Conservation (phyloP, 192 early-diverging fungal genomes). For the Rhizophagus clarus region DNA sequence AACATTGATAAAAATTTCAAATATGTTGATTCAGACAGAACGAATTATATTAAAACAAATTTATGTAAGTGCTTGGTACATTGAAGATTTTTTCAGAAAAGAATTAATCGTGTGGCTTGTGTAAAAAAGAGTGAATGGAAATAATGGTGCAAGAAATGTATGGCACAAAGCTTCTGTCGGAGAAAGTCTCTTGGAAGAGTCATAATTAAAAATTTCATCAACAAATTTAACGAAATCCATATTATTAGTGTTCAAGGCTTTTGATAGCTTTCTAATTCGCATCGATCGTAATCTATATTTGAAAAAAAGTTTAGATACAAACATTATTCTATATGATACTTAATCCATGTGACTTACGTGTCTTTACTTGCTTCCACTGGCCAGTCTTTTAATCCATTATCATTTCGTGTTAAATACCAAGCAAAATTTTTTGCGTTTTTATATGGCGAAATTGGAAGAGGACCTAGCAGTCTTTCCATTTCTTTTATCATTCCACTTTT, state of each 20-base stretch:
- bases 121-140: conserved; percentile 15
- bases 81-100: neutral
- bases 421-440: conserved; percentile 2
- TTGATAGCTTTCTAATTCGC: neutral
- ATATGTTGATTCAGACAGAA: neutral
- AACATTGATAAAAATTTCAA: too few species aligned
- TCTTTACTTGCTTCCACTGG: neutral
- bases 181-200: conserved; percentile 1
- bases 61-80: neutral
- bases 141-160: conserved; percentile 18
- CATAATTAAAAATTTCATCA: conserved; percentile 15
- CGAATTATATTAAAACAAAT: neutral
- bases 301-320: neutral
- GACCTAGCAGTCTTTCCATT: neutral
- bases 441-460: neutral
- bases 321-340: neutral
- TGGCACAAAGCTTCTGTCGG: conserved; percentile 7
- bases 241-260: neutral
- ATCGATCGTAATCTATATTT: neutral
- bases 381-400: neutral
- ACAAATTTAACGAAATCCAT: conserved; percentile 19
- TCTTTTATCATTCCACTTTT: conserved; percentile 8
- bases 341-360: neutral
- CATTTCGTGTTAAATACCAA: neutral
- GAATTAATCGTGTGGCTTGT: neutral